Evolutionary conservation across 1,284 basidiomycete species (phyloP), one percentile per base, ranked within the genome.

Genomic region (Leccinum holopus): DNA sequence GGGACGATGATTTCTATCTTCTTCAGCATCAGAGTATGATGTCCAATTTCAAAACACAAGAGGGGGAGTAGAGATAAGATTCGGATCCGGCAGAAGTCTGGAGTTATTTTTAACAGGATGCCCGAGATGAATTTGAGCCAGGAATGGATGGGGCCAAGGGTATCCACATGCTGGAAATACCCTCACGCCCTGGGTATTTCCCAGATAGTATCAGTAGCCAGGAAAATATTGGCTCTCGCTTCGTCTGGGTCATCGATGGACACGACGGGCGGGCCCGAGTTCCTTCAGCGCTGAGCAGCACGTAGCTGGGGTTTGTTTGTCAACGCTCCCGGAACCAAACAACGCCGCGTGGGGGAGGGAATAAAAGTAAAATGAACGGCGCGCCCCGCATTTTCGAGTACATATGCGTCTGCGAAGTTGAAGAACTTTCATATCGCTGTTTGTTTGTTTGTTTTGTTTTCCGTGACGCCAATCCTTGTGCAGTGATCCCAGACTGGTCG

Each of bases 121-220:
- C 9, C 55, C 28, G 55, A 57, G 44, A 54, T 67, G 44, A 32
- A 25, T 52, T 39, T 28, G 51, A 37, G 11, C 37, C 25, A 4
- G 41, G 52, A 25, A 51, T 52, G 56, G 72, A 51, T 52, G 56
- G 72, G 70, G 67, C 18, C 57, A 68, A 71, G 70, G 70, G 72
- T 33, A 53, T 58, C 60, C 66, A 52, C 18, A 28, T 33, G 53
- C 35, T 59, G 49, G 28, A 39, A 30, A n/a, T 57, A 49, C 16
- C 33, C 47, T 52, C 39, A 11, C 55, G 37, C 28, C 25, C 49
- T 47, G 35, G 10, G 53, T 25, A 41, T 57, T 41, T 11, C 66
- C 39, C 9, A 53, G 47, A 12, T 58, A 30, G 18, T 28, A 49
- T 11, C 9, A 30, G 28, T 39, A n/a, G 25, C 57, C 25, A n/a